Evolutionary conservation across 192 early-diverging fungal genomes (phyloP).

Genomic region (Funneliformis geosporum): DNA sequence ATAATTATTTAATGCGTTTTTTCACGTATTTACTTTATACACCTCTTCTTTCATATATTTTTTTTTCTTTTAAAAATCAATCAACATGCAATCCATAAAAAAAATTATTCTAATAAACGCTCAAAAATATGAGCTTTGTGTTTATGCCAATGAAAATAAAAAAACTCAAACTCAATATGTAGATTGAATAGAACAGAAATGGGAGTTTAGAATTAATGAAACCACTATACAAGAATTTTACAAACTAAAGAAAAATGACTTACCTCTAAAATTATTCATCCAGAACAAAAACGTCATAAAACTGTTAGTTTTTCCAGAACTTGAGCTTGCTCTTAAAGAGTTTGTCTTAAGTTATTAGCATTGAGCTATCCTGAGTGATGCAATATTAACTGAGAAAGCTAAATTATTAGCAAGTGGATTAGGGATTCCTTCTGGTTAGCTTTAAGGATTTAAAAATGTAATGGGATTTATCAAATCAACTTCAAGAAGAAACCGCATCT

Average conservation of each 20-base stretch:
- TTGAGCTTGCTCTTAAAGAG: conserved; percentile 30
- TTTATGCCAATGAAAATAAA: conserved; percentile 15
- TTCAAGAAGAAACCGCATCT: no score
- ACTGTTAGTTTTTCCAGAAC: neutral
- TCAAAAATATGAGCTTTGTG: conserved; percentile 4
- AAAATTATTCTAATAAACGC: conserved; percentile 22
- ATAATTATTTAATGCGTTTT: no score
- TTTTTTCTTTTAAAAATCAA: no score
- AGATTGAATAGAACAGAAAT: conserved; percentile 31
- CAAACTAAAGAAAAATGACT: conserved; percentile 26
- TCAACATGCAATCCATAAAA: neutral
- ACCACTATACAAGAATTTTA: conserved; percentile 5
- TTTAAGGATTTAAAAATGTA: neutral
- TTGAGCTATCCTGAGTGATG: conserved; percentile 26
- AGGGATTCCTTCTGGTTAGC: conserved; percentile 3
- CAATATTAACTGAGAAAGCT: conserved; percentile 30
- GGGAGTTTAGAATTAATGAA: conserved; percentile 11
- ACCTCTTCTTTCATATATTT: no score
- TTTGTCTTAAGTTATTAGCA: conserved; percentile 33
- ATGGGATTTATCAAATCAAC: no score
- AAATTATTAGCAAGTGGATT: conserved; percentile 11
- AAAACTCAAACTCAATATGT: conserved; percentile 17
- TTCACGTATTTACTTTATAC: no score
- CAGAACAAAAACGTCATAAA: neutral
- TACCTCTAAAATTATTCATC: neutral